Evolutionary conservation across 2,329 filamentous ascomycete genomes (phyloP).

Genomic region (Parastagonospora avenae): DNA sequence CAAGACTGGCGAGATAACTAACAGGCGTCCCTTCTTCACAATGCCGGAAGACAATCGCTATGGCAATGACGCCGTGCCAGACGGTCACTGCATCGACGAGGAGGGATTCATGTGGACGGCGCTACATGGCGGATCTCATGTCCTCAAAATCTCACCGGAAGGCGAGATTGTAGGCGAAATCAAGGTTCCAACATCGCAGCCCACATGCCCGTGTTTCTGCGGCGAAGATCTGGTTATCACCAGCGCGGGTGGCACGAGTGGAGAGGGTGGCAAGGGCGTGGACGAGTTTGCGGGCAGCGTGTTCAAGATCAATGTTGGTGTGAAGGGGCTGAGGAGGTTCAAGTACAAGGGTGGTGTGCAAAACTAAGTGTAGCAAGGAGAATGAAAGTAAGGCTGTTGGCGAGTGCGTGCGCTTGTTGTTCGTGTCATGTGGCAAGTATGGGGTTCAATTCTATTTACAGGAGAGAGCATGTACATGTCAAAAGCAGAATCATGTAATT

Average conservation of each 20-base stretch:
- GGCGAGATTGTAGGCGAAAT: constrained; percentile 78
- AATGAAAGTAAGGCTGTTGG: constrained; percentile 33
- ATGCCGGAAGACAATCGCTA: constrained; percentile 61
- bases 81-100: constrained; percentile 83
- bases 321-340: constrained; percentile 58
- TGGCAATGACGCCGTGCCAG: constrained; percentile 63
- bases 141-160: constrained; percentile 73
- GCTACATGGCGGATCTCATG: constrained; percentile 77
- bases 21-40: constrained; percentile 74
- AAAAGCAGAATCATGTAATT: no score
- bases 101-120: constrained; percentile 90
- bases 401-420: constrained; percentile 14
- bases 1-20: constrained; percentile 66
- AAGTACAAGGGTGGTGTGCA: constrained; percentile 40
- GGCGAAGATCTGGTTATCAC: constrained; percentile 79
- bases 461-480: no score
- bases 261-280: constrained; percentile 64
- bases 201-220: constrained; percentile 81
- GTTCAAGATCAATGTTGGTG: constrained; percentile 78
- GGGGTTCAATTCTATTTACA: no score
- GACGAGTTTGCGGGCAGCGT: constrained; percentile 71
- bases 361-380: constrained; percentile 38
- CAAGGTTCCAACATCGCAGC: constrained; percentile 74
- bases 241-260: constrained; percentile 59
- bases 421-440: no score